phyloP scores from a whole-genome alignment of 257 asterid species.

The Rubia yunnanensis region DNA sequence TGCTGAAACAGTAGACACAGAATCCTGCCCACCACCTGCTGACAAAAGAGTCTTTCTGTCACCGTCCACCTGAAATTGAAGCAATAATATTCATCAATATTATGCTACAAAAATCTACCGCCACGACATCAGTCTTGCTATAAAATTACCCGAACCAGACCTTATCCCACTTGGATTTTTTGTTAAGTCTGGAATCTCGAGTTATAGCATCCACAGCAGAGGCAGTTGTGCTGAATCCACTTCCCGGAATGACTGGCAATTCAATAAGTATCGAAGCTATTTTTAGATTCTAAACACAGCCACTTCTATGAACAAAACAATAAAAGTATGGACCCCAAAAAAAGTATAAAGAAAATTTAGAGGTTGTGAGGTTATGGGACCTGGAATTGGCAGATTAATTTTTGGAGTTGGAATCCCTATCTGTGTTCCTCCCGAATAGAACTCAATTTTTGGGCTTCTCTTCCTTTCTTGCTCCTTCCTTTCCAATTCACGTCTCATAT shows the following conservation, averaged over 20 bases:
- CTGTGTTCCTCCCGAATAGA: conserved; percentile 72
- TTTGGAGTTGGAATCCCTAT: conserved; percentile 64
- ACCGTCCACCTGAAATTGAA: conserved; percentile 59
- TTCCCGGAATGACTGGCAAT: conserved; percentile 8
- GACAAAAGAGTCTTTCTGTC: conserved; percentile 50
- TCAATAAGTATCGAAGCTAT: conserved; percentile 1
- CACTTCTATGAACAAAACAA: not conserved
- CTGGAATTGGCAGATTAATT: conserved; percentile 55
- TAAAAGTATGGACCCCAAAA: not conserved
- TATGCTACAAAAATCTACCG: conserved; percentile 5
- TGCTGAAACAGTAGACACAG: conserved; percentile 50
- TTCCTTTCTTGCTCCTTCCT: conserved; percentile 90
- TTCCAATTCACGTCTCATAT: conserved; percentile 75
- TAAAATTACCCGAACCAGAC: conserved; percentile 24
- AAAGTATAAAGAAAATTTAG: not conserved
- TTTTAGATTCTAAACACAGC: not conserved
- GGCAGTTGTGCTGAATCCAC: conserved; percentile 22
- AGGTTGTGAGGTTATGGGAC: conserved; percentile 22
- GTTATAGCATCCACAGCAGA: conserved; percentile 34
- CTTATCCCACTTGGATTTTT: conserved; percentile 99
- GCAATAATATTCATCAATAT: conserved; percentile 10
- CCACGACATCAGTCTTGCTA: conserved; percentile 8
- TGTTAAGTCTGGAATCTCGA: conserved; percentile 82
- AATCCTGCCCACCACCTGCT: conserved; percentile 55
- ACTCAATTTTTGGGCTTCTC: conserved; percentile 71